Evolutionary conservation across 805 yeast species (phyloP).

Genomic region (Metschnikowia sp.): DNA sequence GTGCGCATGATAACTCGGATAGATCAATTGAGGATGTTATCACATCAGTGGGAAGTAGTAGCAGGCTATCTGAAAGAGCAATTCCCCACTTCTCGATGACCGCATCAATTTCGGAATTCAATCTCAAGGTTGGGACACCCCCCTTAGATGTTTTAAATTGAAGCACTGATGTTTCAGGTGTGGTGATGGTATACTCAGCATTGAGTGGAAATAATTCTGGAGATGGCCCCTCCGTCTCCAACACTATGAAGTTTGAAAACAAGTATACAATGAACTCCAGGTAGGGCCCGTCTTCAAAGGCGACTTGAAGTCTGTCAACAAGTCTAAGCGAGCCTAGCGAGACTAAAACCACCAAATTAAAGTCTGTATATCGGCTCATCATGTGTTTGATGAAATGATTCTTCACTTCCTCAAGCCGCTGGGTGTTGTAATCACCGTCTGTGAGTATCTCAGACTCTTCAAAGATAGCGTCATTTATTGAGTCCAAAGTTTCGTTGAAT

Average conservation of each 20-base stretch:
- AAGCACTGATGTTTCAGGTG: slow-evolving; percentile 25
- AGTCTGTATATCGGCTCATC: slow-evolving; percentile 20
- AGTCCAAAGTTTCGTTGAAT: background rate
- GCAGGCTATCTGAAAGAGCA: slow-evolving; percentile 32
- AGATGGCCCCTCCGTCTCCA: slow-evolving; percentile 18
- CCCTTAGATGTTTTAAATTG: slow-evolving; percentile 14
- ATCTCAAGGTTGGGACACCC: slow-evolving; percentile 16
- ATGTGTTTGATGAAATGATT: slow-evolving; percentile 28
- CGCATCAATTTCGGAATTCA: slow-evolving; percentile 28
- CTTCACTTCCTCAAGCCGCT: slow-evolving; percentile 24
- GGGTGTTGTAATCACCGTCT: background rate
- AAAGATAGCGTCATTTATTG: background rate
- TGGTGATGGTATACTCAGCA: slow-evolving; percentile 13
- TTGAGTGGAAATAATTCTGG: slow-evolving; percentile 14
- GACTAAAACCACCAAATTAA: slow-evolving; percentile 26
- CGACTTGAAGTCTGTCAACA: slow-evolving; percentile 31
- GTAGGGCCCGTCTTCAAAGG: slow-evolving; percentile 12
- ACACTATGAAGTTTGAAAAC: slow-evolving; percentile 31
- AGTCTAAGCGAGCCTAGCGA: slow-evolving; percentile 35
- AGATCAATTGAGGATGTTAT: slow-evolving; percentile 32
- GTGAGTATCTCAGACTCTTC: background rate
- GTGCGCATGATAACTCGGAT: slow-evolving; percentile 1
- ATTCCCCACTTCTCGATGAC: slow-evolving; percentile 45
- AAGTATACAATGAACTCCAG: slow-evolving; percentile 24
- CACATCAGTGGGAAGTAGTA: slow-evolving; percentile 32